These are phyloP conservation scores for Gossypium schwendimanii DNA, from an alignment of 441 rosid genomes.

Conservation along the genomic window DNA sequence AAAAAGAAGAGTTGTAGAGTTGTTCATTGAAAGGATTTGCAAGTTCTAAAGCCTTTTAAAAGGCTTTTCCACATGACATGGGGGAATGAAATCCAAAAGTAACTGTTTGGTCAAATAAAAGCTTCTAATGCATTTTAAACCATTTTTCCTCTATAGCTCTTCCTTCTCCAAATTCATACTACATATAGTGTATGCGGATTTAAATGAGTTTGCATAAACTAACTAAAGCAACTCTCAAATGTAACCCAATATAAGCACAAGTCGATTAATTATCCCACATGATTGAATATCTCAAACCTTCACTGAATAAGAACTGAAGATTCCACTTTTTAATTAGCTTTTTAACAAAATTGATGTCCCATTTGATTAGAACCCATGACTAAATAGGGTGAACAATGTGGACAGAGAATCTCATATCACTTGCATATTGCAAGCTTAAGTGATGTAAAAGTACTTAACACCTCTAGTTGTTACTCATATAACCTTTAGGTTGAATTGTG, in stretches of 20 bases:
- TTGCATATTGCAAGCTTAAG: background rate
- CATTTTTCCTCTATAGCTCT: background rate
- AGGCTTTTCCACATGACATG: background rate
- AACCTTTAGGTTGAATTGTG: background rate
- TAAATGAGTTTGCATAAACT: background rate
- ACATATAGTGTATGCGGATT: background rate
- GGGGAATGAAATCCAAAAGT: background rate
- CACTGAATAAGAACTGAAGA: background rate
- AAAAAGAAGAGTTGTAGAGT: background rate
- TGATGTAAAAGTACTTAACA: background rate
- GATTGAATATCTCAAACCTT: background rate
- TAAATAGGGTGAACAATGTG: background rate
- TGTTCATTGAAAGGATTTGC: background rate
- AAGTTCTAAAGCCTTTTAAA: background rate
- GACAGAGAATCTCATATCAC: background rate
- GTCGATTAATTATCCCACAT: background rate
- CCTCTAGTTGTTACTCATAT: background rate
- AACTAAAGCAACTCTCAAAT: background rate
- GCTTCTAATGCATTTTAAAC: background rate
- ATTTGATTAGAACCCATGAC: background rate
- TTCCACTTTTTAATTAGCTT: background rate
- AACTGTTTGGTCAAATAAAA: background rate
- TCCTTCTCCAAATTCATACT: background rate
- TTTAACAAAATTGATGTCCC: background rate
- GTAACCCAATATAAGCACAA: background rate